Conservation (phyloP, 805 yeast species). For the Priceomyces haplophilus region DNA sequence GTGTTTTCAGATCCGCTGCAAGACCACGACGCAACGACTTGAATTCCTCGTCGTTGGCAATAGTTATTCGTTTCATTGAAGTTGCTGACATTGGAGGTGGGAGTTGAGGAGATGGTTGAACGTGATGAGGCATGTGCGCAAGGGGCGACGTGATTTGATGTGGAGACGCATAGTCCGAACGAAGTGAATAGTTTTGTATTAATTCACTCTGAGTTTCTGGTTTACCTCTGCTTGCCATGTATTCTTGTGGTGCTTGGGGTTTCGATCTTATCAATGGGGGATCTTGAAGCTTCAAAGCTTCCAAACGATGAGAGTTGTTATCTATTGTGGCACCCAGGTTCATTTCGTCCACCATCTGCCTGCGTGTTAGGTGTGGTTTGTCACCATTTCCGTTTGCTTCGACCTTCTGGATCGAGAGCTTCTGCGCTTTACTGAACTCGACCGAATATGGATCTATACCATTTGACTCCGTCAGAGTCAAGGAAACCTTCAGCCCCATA, state of each 20-base stretch:
- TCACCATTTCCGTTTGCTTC: neutral
- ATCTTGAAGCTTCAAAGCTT: conserved; percentile 13
- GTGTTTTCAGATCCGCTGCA: conserved; percentile 61
- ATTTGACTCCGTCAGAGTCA: conserved; percentile 14
- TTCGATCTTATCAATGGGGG: conserved; percentile 8
- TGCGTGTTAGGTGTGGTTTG: neutral
- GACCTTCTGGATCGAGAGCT: conserved; percentile 9
- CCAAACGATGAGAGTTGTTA: conserved; percentile 5
- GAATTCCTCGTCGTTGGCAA: conserved; percentile 34
- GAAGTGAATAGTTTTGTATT: conserved; percentile 1
- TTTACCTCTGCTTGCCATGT: conserved; percentile 1
- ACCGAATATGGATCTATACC: conserved; percentile 14
- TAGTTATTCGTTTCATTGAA: conserved; percentile 24
- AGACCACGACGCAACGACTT: conserved; percentile 30
- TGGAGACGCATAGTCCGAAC: conserved; percentile 5
- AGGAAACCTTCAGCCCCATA: conserved; percentile 8
- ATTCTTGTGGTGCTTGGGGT: neutral
- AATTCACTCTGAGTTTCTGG: neutral
- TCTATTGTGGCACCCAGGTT: conserved; percentile 4
- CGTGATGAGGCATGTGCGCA: conserved; percentile 15
- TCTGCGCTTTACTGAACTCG: conserved; percentile 12
- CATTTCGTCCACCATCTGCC: neutral
- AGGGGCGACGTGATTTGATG: conserved; percentile 23
- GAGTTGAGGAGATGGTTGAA: conserved; percentile 35
- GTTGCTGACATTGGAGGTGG: conserved; percentile 32